Base-by-base conservation (phyloP, 1,139 yeast genomes). In the Eremothecium cymbalariae region DNA sequence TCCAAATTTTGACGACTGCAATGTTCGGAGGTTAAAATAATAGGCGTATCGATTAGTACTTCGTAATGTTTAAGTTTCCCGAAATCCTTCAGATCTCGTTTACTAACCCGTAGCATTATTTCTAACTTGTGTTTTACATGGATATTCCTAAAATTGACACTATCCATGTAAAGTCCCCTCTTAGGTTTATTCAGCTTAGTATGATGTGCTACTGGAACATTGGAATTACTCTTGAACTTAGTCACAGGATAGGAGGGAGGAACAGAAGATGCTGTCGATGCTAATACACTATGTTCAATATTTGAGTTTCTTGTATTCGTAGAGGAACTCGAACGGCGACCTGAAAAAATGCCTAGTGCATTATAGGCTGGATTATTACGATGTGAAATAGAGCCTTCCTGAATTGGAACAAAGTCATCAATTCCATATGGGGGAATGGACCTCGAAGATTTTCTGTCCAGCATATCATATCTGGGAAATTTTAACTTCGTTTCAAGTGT, bases 11-110 rank as follows among this genome's bases (percentile, higher is more conserved):
- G 86, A 9, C 69, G 72, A 31, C 67, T 70, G 62, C 95, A 85
- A 43, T 74, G 70, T 17, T 84, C 72, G 36, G 93, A 79, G 31
- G 84, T 66, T 35, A 86, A 64, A 19, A 71, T 68, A 34, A 86
- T 67, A 0, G 95, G 95, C 0, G 95, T 82, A 54, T 85, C 95
- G 29, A 86, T 81, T 34, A 85, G 77, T 31, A 86, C 94, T 50
- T 86, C 95, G 52, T 78, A 86, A 56, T 84, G 94, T 49, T 84
- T 88, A 62, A 81, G 63, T 46, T 72, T 75, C 32, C 63, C 65
- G 34, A 65, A 59, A 40, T 74, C 77, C 8, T 66, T 66, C 5
- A 75, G 71, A 41, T 74, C 77, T 12, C 55, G 59, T 47, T 77
- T 79, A 19, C 94, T 79, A 22, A 86, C 78, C 39, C 95, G 64